Evolutionary conservation across 179 eudicot species (phyloP), one percentile per base, ranked within the genome.

Genomic region (Amaranthus tricolor): DNA sequence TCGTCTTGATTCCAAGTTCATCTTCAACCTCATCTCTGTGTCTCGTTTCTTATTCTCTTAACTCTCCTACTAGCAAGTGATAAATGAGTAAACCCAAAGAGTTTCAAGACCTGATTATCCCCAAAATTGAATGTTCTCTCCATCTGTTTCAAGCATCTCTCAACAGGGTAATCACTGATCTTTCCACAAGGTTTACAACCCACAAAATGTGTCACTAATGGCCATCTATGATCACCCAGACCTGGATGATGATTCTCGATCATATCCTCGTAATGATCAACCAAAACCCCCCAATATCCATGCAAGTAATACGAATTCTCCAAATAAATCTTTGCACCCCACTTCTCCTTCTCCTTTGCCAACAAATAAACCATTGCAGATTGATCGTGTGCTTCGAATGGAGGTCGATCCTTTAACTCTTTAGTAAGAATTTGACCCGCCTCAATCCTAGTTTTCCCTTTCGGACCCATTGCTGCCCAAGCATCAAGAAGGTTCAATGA

Each of bases 321-420:
- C 47, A 86, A 59, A 73, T 80, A 86, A 20, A 86, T 85, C 73
- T 81, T 86, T 3, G 76, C 79, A 62, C 82, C 84, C 89, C 85
- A 84, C 74, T 65, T 79, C 52, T 82, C 85, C 62, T 65, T 84
- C 45, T 80, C 77, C 11, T 82, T 75, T 5, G 78, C 83, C 69
- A 86, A 67, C 11, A 68, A 21, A 68, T 68, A 68, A n/a, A 68
- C 72, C 72, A 68, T 68, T 54, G 72, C 72, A 6, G 72, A 86
- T 31, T 86, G 89, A 80, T 86, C 89, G 60, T 86, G 87, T 0
- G 89, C 89, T 73, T 86, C 89, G 21, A 86, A 86, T 48, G 76
- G 83, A 0, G 89, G 89, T 54, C 89, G 59, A 49, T 75, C 82
- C 59, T 84, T 86, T 9, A 86, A 70, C 74, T 78, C 83, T 14